Evolutionary conservation across 1,139 yeast species (phyloP), one percentile per base, ranked within the genome.

Genomic region (Blastobotrys elegans): DNA sequence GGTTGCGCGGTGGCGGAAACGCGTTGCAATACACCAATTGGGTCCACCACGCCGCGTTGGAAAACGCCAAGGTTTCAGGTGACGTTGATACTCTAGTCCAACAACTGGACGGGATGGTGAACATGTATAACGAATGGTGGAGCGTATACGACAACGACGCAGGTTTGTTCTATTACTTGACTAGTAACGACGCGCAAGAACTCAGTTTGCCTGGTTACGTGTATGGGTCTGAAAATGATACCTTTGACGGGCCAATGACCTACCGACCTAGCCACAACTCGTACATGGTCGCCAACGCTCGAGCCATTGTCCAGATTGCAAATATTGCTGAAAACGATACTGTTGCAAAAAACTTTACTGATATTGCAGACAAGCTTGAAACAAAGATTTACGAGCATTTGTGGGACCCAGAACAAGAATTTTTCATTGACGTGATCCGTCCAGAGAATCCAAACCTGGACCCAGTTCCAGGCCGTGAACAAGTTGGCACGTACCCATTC

Each of bases 201-300:
- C 29, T 6, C 11, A 18, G 27, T 7, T 30, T 40, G 14, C 34
- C 43, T 2, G 36, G 43, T 7, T 40, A 30, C 18, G 43, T 40
- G 8, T 18, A 14, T 4, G 36, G 36, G 13, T 13, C 13, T 7
- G 43, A 40, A 6, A 37, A 30, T 2, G 36, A 20, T 17, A 24
- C 22, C 8, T 20, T 21, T 14, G 24, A 18, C 7, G 43, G 43
- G 16, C 43, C 43, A 5, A 4, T 30, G 24, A 40, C 43, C 16
- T 40, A 30, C 29, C 22, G 43, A 14, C 43, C 43, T 8, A 40
- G 43, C 27, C 29, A 20, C 13, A 40, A 40, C 27, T 18, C 36
- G 4, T 40, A 40, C 29, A 40, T 40, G 43, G 36, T 40, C 10
- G 43, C 36, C 34, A 40, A 40, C 22, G 34, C 43, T 2, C n/a